Base-by-base conservation (phyloP, 2,329 filamentous ascomycete genomes). In the Colletotrichum orchidophilum region DNA sequence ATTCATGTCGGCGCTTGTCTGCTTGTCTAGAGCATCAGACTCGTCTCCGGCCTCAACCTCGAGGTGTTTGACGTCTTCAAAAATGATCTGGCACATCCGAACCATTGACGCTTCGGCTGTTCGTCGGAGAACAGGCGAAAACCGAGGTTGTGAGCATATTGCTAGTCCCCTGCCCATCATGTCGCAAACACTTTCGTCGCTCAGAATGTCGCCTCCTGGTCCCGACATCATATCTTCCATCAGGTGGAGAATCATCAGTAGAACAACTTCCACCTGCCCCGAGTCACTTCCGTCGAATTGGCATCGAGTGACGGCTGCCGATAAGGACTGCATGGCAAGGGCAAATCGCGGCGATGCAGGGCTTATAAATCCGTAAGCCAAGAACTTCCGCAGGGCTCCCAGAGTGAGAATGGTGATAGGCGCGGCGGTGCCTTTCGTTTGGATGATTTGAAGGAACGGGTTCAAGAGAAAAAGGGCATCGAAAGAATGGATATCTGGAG, bases 141-240 rank as follows among this genome's bases (percentile, higher is more conserved):
- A 91, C 66, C 96, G 91, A 66, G 94, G 90, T 78, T 98, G 95
- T 74, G 96, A 99, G 85, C 96, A 99, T 86, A 99, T 98, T 78
- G 95, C 97, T 75, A 99, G 83, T 1, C 96, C 96, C 1, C 95
- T 96, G 80, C 97, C 96, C 96, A 99, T 98, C 95, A 99, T 98
- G 80, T 98, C 95, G 80, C 97, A 99, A 12, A 99, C 95, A 78
- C 96, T 98, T 83, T 98, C 96, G 77, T 99, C 96, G 70, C 96
- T 97, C n/a, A 99, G 85, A 12, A 98, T 90, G 75, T 97, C 93
- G 46, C 96, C 96, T 33, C 96, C 95, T 0, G 95, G 94, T 0
- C 96, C 94, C 18, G 95, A 97, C 77, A 99, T 92, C 93, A 99
- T 98, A 77, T 95, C 94, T 82, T 99, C 96, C 96, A 99, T 99